These are phyloP conservation scores for Talaromyces sp. DNA, from an alignment of 2,329 filamentous ascomycete genomes.

Conservation along the genomic window DNA sequence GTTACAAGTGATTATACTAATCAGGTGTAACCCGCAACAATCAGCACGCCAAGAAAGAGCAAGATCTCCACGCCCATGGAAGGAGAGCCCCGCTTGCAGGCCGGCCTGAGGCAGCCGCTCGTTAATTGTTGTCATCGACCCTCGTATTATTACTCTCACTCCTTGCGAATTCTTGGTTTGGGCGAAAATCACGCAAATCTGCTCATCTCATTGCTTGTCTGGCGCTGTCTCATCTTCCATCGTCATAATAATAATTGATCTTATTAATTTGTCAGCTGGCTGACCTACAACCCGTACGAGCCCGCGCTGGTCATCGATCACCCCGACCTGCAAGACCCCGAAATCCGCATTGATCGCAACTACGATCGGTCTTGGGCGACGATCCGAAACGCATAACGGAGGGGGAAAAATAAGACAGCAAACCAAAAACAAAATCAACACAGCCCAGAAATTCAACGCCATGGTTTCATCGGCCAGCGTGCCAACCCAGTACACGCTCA, in stretches of 20 bases:
- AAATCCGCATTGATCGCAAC: not conserved
- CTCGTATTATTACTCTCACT: not conserved
- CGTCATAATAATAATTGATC: not conserved
- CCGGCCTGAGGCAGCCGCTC: too few species aligned
- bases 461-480: not conserved
- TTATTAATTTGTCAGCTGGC: not conserved
- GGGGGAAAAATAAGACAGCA: not conserved
- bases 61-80: too few species aligned
- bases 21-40: too few species aligned
- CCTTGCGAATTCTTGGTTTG: not conserved
- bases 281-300: not conserved
- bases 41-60: too few species aligned
- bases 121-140: too few species aligned
- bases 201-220: not conserved
- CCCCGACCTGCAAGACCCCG: not conserved
- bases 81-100: not conserved
- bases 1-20: too few species aligned
- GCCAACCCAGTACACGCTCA: not conserved
- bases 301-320: not conserved
- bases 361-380: not conserved
- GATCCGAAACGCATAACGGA: not conserved
- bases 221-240: not conserved
- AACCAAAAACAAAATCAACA: not conserved
- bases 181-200: not conserved
- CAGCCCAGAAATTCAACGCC: not conserved